Evolutionary conservation across 176 grass and related monocot genomes (phyloP).

Genomic region (Leersia perrieri): DNA sequence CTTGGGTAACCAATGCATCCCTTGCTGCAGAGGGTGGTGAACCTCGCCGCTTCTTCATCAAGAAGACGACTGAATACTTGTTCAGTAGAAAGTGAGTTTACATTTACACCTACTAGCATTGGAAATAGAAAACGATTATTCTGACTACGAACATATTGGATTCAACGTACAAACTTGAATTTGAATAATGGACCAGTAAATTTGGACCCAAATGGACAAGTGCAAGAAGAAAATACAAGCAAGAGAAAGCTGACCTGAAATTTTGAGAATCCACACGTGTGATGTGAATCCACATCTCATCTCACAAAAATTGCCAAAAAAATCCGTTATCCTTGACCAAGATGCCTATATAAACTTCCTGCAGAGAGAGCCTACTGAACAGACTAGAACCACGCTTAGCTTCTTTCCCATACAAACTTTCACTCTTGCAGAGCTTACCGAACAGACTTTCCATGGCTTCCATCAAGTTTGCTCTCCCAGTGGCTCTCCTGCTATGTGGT

Average conservation of each 20-base stretch:
- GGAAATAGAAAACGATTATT: neutral
- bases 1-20: too few species aligned
- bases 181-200: neutral
- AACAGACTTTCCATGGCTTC: slow-evolving; percentile 17
- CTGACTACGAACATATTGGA: neutral
- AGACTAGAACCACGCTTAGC: neutral
- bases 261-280: too few species aligned
- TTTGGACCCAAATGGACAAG: neutral
- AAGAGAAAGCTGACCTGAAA: neutral
- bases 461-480: slow-evolving; percentile 20
- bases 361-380: neutral
- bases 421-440: neutral
- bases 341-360: neutral
- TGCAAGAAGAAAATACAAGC: neutral
- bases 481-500: slow-evolving; percentile 30
- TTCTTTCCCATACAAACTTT: neutral
- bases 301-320: neutral
- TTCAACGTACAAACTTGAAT: neutral
- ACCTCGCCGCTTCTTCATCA: too few species aligned
- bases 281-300: too few species aligned
- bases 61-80: too few species aligned
- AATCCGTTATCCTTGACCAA: neutral
- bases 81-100: too few species aligned
- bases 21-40: too few species aligned
- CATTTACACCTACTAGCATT: neutral